These are phyloP conservation scores for Craspedostauros australis DNA, from an alignment of 108 stramenopile genomes.

Conservation along the genomic window DNA sequence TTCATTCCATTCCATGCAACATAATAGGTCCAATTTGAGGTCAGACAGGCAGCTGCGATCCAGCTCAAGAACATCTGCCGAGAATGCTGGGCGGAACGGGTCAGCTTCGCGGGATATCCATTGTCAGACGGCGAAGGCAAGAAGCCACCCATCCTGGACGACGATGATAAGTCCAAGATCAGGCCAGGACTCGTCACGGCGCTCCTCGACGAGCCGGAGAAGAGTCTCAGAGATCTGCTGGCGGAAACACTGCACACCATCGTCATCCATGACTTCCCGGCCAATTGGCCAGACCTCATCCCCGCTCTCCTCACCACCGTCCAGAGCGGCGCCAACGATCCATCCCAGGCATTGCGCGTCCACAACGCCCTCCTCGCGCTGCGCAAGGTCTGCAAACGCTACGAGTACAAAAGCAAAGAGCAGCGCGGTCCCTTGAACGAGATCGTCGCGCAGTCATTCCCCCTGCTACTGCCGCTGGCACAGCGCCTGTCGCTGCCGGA, in stretches of 20 bases:
- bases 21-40: constrained; percentile 71
- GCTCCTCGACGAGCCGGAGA: constrained; percentile 81
- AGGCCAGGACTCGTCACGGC: constrained; percentile 68
- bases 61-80: constrained; percentile 88
- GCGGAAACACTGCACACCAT: constrained; percentile 90
- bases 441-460: constrained; percentile 78
- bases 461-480: constrained; percentile 77
- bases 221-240: constrained; percentile 81
- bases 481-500: constrained; percentile 52
- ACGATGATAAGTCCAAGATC: constrained; percentile 63
- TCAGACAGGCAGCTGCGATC: constrained; percentile 85
- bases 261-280: constrained; percentile 90
- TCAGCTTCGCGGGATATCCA: constrained; percentile 51
- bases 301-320: constrained; percentile 80
- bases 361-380: constrained; percentile 92
- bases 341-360: constrained; percentile 61
- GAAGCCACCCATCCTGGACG: constrained; percentile 47
- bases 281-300: constrained; percentile 84
- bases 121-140: constrained; percentile 32
- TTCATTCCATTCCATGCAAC: constrained; percentile 2
- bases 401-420: constrained; percentile 93
- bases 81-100: constrained; percentile 83
- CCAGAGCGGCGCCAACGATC: constrained; percentile 45
- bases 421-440: constrained; percentile 86
- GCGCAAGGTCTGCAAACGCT: constrained; percentile 94